A percentile compares a stretch with the other conserved stretches of the same genome.
These are phyloP conservation scores for Vigna trinervia DNA, from an alignment of 306 rosid species.

Conservation along the genomic window DNA sequence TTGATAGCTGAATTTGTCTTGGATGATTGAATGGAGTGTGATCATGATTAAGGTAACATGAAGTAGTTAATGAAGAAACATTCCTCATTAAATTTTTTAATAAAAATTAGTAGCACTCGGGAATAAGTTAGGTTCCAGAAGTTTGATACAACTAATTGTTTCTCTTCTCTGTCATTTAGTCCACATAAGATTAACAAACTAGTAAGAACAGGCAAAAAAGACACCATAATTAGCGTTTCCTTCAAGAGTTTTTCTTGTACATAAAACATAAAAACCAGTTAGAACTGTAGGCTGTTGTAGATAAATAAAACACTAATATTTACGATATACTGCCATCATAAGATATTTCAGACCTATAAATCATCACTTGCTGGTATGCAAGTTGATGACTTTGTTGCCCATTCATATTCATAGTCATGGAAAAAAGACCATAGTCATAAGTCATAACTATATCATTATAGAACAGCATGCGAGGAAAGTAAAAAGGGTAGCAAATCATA, in stretches of 20 bases:
- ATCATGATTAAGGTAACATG: background rate
- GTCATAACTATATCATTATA: slow-evolving; percentile 11
- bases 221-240: background rate
- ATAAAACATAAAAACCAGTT: background rate
- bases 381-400: slow-evolving; percentile 3
- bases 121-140: slow-evolving; percentile 7
- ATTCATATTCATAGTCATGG: slow-evolving; percentile 21
- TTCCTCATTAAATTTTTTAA: background rate
- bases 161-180: slow-evolving; percentile 31
- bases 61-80: background rate
- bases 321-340: background rate
- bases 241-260: background rate
- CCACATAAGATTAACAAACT: slow-evolving; percentile 18
- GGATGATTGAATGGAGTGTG: background rate
- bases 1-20: background rate
- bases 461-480: slow-evolving; percentile 9
- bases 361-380: background rate
- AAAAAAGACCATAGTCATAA: background rate
- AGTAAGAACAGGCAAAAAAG: background rate
- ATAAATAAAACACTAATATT: background rate
- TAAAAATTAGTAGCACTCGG: background rate
- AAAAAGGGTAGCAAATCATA: background rate
- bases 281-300: background rate
- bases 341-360: background rate
- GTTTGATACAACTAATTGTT: slow-evolving; percentile 37